Conservation (phyloP, 768 basidiomycete genomes). For the Daedaleopsis nitida region DNA sequence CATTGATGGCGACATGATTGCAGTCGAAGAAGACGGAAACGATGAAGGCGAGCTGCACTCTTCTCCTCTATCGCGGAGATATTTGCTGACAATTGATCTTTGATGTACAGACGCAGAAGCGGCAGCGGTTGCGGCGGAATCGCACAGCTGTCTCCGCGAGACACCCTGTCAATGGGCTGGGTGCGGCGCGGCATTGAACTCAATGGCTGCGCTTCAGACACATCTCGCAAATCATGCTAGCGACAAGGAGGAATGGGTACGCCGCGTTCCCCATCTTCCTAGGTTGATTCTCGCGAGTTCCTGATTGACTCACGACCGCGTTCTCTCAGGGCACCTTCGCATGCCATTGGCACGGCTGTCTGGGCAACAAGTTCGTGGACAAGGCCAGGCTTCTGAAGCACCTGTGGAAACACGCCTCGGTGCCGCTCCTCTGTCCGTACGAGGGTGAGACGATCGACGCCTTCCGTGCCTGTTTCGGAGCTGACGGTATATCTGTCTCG, state of each 20-base stretch:
- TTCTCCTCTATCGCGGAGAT: not conserved
- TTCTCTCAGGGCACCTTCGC: slow-evolving; percentile 38
- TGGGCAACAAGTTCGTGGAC: slow-evolving; percentile 40
- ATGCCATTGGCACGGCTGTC: slow-evolving; percentile 62
- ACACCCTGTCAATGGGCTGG: slow-evolving; percentile 59
- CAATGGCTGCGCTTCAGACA: slow-evolving; percentile 45
- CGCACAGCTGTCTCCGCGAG: slow-evolving; percentile 49
- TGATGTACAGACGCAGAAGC: slow-evolving; percentile 41
- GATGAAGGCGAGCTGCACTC: slow-evolving; percentile 3
- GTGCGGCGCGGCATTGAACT: slow-evolving; percentile 59
- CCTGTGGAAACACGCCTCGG: slow-evolving; percentile 52
- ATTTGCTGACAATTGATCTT: not conserved
- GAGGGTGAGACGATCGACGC: slow-evolving; percentile 43
- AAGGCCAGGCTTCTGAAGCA: slow-evolving; percentile 46
- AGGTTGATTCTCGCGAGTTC: slow-evolving; percentile 5
- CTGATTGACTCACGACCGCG: no score
- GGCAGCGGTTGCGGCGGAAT: slow-evolving; percentile 45
- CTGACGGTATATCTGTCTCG: slow-evolving; percentile 6
- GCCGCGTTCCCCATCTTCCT: slow-evolving; percentile 17
- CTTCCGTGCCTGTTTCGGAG: not conserved
- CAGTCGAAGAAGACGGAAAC: slow-evolving; percentile 8
- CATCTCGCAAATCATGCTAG: slow-evolving; percentile 49
- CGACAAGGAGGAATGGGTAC: slow-evolving; percentile 31
- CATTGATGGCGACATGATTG: not conserved
- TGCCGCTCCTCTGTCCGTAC: slow-evolving; percentile 48